Base-by-base conservation (phyloP, 2,329 filamentous ascomycete genomes). In the Sclerotinia trifoliorum region DNA sequence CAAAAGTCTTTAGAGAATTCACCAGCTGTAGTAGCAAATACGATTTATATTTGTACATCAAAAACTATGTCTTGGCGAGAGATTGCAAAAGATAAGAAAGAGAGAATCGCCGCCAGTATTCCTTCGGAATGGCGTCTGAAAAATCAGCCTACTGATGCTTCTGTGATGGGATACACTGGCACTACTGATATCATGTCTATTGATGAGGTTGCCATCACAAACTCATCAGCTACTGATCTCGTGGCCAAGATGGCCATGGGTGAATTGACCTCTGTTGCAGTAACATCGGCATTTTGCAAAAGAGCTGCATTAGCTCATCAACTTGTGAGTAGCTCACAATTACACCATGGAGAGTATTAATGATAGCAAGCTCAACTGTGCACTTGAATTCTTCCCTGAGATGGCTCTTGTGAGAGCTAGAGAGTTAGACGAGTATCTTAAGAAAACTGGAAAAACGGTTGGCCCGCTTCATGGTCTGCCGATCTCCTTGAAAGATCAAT, bases 401-500 rank as follows among this genome's bases (percentile, higher is more conserved):
- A 74, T 79, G 26, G 85, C 83, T 1, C 72, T 86, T 2, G 69
- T 75, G 4, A 76, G 77, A 15, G 85, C 85, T 0, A 74, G 75
- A 24, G 61, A 78, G 13, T 76, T 86, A 3, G 86, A 88, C 74
- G 76, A 79, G 1, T 74, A 81, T 66, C 72, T 82, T 2, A 69
- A 74, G 7, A 71, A 72, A 11, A 79, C 79, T 5, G 79, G 81
- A 0, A 78, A 80, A 70, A 77, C 83, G 0, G 71, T 85, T 6
- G 88, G 88, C 0, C 86, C 88, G 5, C 80, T 91, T 13, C 88
- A 90, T 77, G 88, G 88, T 2, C 78, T 87, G 0, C 85, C 85
- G 0, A 80, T 87, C n/a, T 48, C 83, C 0, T 78, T 88, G 51
- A 88, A 90, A 75, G 87, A 89, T 64, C 85, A 86, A 19, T 89